Base-by-base conservation (phyloP, 23 red algal species). In the Gracilaria gracilis region DNA sequence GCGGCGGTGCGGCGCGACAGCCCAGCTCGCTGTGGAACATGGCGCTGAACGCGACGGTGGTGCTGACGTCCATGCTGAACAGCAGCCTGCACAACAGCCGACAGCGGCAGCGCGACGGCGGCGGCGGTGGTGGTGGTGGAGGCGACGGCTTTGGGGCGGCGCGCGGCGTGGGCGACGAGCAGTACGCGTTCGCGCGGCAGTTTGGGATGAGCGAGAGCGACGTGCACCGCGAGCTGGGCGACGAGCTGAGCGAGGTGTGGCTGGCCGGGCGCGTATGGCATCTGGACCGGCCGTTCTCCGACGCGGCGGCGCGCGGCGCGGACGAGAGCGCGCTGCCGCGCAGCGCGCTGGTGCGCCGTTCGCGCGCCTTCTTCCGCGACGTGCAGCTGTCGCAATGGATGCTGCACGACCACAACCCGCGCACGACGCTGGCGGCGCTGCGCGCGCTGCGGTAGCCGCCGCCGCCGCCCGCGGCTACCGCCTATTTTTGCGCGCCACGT, bases 401-500 rank as follows among this genome's bases (percentile, higher is more conserved):
- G 87, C 9, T 91, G 12, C 61, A 91, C 61, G 87, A 91, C 36
- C 87, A 91, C 75, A 57, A 91, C 58, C 76, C 61, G 61, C 83
- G 62, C 16, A 82, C 79, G 29, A 61, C 50, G 50, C 37, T 66
- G 79, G 47, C 57, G 47, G 77, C 77, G 77, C 50, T 81, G 69
- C 51, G 59, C 23, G 24, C 17, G 29, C 34, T 61, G 79, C 23
- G 5, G 1, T 4, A 13, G 13, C 17, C 11, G 78, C 0, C 38
- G 28, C 16, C 35, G 23, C 5, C 20, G 49, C 36, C 49, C 49
- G 49, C n/a, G n/a, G n/a, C n/a, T n/a, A n/a, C n/a, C n/a, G n/a
- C n/a, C n/a, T n/a, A n/a, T n/a, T n/a, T n/a, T n/a, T n/a, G n/a
- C n/a, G n/a, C n/a, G n/a, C n/a, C n/a, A n/a, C n/a, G n/a, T n/a